These are phyloP conservation scores for Pelargonium fulgidum DNA, from an alignment of 441 rosid species.

Conservation along the genomic window DNA sequence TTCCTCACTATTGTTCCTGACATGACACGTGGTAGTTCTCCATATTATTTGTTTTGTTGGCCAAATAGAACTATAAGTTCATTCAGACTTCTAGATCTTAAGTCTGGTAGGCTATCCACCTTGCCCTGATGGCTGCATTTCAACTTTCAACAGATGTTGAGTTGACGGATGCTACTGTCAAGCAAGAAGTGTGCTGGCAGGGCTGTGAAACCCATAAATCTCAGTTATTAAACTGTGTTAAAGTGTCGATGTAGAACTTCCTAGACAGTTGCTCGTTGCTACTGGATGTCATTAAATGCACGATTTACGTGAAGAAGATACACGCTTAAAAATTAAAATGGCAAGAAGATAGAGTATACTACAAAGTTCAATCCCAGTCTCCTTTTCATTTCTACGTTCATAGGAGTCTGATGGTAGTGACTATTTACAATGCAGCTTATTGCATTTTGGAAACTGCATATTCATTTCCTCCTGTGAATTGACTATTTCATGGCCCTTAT, in stretches of 20 bases:
- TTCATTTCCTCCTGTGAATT: neutral
- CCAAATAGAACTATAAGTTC: no score
- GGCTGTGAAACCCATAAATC: neutral
- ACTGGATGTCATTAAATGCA: neutral
- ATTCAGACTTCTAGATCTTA: no score
- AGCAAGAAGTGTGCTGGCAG: neutral
- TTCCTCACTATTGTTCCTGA: no score
- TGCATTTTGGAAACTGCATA: neutral
- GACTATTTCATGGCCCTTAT: neutral
- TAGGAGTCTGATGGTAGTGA: no score
- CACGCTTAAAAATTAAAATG: no score
- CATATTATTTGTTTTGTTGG: no score
- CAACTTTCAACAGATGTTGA: no score
- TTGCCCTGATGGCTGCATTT: no score
- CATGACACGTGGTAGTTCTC: no score
- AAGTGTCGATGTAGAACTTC: neutral
- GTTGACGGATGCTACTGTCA: neutral
- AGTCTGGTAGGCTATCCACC: no score
- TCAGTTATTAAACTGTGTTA: neutral
- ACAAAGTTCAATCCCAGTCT: neutral
- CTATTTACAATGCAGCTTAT: neutral
- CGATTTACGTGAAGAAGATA: no score
- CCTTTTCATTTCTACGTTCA: neutral
- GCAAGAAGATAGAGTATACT: neutral
- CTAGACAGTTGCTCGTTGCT: neutral